Evolutionary conservation across 176 grass and related monocot species (phyloP).

Genomic region (Oryza rufipogon): DNA sequence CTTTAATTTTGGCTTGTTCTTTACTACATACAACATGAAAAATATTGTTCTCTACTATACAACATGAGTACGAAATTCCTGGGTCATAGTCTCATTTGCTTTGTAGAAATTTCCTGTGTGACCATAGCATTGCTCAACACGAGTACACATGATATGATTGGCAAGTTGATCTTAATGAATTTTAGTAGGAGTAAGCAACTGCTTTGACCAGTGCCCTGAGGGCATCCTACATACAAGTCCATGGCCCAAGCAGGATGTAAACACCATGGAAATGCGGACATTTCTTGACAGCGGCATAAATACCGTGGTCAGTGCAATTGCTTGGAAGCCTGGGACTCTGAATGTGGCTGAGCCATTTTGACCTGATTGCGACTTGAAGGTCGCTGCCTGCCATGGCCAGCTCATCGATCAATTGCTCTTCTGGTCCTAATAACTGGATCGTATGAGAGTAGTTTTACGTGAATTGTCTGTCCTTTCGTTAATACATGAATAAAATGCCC

Average conservation of each 20-base stretch:
- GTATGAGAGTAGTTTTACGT: neutral
- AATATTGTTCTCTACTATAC: neutral
- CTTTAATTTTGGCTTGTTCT: neutral
- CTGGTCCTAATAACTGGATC: neutral
- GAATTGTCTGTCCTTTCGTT: neutral
- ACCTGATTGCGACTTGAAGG: slow-evolving; percentile 7
- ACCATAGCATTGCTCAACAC: neutral
- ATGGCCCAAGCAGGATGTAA: neutral
- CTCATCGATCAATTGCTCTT: neutral
- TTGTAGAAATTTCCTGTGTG: neutral
- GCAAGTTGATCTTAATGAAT: neutral
- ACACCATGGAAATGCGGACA: neutral
- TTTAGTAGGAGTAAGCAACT: neutral
- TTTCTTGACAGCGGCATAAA: neutral
- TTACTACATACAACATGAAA: neutral
- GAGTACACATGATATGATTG: neutral
- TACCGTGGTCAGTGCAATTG: neutral
- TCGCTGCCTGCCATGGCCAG: neutral
- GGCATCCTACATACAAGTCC: neutral
- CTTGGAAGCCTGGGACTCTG: neutral
- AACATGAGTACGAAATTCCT: too few species aligned
- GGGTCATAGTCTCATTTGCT: neutral
- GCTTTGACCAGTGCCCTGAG: neutral
- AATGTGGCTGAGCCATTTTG: neutral
- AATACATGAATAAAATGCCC: too few species aligned